These are phyloP conservation scores for Jacaranda copaia DNA, from an alignment of 257 asterid genomes.

Conservation along the genomic window DNA sequence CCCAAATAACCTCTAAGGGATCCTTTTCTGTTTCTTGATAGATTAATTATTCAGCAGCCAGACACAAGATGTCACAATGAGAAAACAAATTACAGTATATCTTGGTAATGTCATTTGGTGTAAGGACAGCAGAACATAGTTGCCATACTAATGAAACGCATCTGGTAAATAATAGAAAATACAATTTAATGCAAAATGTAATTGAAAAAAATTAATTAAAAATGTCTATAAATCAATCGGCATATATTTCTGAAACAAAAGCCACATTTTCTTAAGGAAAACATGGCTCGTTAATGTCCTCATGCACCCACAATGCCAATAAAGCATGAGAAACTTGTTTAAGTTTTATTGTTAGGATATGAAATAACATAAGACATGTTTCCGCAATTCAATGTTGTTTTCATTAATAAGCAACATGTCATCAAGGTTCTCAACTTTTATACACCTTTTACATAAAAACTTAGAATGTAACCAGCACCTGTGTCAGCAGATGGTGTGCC, in stretches of 20 bases:
- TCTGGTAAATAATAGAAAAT: background rate
- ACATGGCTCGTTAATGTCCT: background rate
- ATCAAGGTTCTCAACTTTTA: background rate
- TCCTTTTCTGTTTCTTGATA: background rate
- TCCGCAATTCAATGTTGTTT: background rate
- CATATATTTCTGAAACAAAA: background rate
- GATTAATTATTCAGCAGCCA: background rate
- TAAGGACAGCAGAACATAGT: background rate
- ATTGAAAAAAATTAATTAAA: background rate
- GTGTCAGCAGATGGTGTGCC: background rate
- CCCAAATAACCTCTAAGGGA: background rate
- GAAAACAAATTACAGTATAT: background rate
- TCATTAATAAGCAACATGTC: background rate
- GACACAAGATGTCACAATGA: background rate
- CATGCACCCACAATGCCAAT: conserved; percentile 16
- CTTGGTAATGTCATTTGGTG: background rate
- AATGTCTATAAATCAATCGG: background rate
- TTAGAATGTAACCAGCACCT: background rate
- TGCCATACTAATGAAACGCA: background rate
- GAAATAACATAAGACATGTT: background rate
- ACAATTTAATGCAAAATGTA: conserved; percentile 1
- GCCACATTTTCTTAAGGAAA: background rate
- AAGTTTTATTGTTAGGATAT: background rate
- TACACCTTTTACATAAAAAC: conserved; percentile 13
- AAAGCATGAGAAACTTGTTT: background rate